phyloP scores from a whole-genome alignment of 106 monocot species.

The Platanthera zijinensis region DNA sequence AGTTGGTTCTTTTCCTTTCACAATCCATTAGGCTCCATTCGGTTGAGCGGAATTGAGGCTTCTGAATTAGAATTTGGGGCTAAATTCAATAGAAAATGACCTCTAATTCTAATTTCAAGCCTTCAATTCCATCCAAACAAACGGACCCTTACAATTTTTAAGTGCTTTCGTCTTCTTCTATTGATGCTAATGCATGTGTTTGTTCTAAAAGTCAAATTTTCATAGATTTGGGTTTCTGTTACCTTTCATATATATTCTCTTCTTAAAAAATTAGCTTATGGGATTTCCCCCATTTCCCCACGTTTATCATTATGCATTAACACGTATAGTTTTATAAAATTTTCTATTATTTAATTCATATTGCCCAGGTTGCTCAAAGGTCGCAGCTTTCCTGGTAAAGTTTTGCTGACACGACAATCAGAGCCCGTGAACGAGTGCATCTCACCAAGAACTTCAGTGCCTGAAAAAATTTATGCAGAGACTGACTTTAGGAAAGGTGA shows the following conservation, averaged over 20 bases:
- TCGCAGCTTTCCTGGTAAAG: slow-evolving; percentile 93
- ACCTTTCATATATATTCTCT: background rate
- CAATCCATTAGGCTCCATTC: background rate
- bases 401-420: slow-evolving; percentile 63
- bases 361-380: slow-evolving; percentile 69
- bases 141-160: background rate
- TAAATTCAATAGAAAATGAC: too few species aligned
- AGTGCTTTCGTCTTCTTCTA: background rate
- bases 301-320: background rate
- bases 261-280: background rate
- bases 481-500: slow-evolving; percentile 39
- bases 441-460: slow-evolving; percentile 31
- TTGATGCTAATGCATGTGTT: background rate
- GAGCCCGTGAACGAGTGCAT: slow-evolving; percentile 41
- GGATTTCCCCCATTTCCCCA: background rate
- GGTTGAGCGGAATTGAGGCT: too few species aligned
- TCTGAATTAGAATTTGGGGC: too few species aligned
- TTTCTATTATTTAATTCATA: background rate
- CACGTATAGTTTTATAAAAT: background rate
- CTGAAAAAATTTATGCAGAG: slow-evolving; percentile 36
- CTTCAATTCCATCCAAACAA: background rate
- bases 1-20: background rate
- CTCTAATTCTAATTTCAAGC: too few species aligned
- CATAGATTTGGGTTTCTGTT: background rate
- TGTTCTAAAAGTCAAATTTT: background rate